Conservation (phyloP, 768 basidiomycete species). For the Russula lepida region DNA sequence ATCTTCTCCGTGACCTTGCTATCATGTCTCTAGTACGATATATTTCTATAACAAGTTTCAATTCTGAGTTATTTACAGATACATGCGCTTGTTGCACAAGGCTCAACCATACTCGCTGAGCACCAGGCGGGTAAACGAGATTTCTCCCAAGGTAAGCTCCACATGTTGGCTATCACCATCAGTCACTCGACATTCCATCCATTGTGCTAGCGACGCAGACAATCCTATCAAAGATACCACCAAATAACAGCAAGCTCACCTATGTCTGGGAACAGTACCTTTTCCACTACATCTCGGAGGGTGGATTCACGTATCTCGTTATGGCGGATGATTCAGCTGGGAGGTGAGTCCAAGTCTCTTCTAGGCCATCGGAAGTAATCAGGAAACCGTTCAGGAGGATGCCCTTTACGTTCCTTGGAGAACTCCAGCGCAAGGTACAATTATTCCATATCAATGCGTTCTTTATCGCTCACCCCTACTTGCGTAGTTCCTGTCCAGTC, state of each 20-base stretch:
- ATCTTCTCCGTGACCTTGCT: not conserved
- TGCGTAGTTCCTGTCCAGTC: slow-evolving; percentile 49
- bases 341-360: slow-evolving; percentile 42
- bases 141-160: slow-evolving; percentile 70
- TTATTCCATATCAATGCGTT: not conserved
- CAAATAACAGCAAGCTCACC: slow-evolving; percentile 69
- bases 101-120: slow-evolving; percentile 76
- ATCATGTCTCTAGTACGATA: slow-evolving; percentile 14
- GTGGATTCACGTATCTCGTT: slow-evolving; percentile 79
- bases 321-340: slow-evolving; percentile 94
- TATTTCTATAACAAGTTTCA: not conserved
- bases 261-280: slow-evolving; percentile 92
- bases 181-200: not conserved
- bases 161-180: not conserved
- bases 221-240: slow-evolving; percentile 92
- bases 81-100: slow-evolving; percentile 77
- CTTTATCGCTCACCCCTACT: slow-evolving; percentile 1
- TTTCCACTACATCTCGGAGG: slow-evolving; percentile 90
- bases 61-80: slow-evolving; percentile 39
- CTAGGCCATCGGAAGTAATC: not conserved
- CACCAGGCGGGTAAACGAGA: slow-evolving; percentile 73
- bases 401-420: slow-evolving; percentile 88
- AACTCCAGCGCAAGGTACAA: slow-evolving; percentile 68
- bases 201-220: slow-evolving; percentile 62
- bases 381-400: slow-evolving; percentile 48